A percentile compares a stretch with the other conserved stretches of the same genome.
Conservation (phyloP, 139 green algal genomes). For the Tetradesmus obliquus region DNA sequence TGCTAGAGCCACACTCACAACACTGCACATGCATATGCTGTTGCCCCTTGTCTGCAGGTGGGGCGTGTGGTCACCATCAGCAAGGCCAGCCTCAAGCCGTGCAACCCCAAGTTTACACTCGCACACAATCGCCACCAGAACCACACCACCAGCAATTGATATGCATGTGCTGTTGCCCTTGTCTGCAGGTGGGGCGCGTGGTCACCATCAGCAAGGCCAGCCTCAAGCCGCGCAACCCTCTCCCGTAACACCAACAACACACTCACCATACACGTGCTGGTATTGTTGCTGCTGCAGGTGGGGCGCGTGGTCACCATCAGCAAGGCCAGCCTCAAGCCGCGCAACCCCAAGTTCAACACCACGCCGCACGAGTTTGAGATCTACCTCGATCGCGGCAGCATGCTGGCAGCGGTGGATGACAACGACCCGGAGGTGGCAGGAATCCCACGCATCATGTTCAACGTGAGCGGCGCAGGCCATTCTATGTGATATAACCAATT, state of each 20-base stretch:
- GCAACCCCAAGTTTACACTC: slow-evolving; percentile 47
- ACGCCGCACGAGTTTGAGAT: slow-evolving; percentile 92
- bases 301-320: slow-evolving; percentile 87
- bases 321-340: slow-evolving; percentile 81
- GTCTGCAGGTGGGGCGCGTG: slow-evolving; percentile 73
- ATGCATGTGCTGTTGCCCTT: too few species aligned
- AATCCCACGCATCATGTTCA: slow-evolving; percentile 82
- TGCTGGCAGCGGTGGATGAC: slow-evolving; percentile 64
- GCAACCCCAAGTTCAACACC: slow-evolving; percentile 46
- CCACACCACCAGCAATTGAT: too few species aligned
- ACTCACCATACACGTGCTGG: too few species aligned
- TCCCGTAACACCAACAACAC: too few species aligned
- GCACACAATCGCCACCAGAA: too few species aligned
- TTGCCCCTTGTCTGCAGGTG: slow-evolving; percentile 45
- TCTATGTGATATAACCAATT: too few species aligned
- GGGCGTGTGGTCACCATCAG: slow-evolving; percentile 87
- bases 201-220: slow-evolving; percentile 88
- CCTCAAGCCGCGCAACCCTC: slow-evolving; percentile 62
- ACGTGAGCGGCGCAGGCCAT: slow-evolving; percentile 69
- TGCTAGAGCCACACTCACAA: too few species aligned
- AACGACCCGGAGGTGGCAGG: slow-evolving; percentile 57
- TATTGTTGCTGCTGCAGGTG: slow-evolving; percentile 46
- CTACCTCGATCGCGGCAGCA: slow-evolving; percentile 76
- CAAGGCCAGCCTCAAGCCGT: slow-evolving; percentile 80
- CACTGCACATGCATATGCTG: not conserved